phyloP scores from a whole-genome alignment of 225 moss, liverwort and hornwort genomes.

The Neckera pumila region DNA sequence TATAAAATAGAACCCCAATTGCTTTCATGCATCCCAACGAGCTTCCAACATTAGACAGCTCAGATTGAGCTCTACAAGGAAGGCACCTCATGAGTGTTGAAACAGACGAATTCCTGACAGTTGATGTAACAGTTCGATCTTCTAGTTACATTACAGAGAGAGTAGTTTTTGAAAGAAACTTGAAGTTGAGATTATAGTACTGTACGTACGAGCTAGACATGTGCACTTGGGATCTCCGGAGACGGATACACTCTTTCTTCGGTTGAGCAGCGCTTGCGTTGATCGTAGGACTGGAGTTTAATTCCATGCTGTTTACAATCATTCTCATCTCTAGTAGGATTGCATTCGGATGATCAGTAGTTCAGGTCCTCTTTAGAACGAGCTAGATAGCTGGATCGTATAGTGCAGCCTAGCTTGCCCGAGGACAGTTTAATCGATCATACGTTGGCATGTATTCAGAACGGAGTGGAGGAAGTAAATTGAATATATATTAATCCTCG shows the following conservation, averaged over 20 bases:
- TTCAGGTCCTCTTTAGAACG: neutral
- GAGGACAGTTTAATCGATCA: neutral
- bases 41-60: neutral
- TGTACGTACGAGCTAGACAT: neutral
- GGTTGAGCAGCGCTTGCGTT: neutral
- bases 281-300: neutral
- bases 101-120: neutral
- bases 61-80: neutral
- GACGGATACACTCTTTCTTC: neutral
- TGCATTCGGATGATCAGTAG: neutral
- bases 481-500: neutral
- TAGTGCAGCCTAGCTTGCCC: neutral
- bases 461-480: neutral
- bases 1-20: neutral
- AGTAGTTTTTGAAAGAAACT: neutral
- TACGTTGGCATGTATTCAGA: neutral
- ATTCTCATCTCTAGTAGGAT: neutral
- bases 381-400: neutral
- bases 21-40: neutral
- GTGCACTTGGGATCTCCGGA: neutral
- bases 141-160: neutral
- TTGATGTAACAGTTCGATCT: neutral
- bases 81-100: neutral
- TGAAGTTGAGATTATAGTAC: too few species aligned
- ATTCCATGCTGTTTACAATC: neutral